Evolutionary conservation across 306 rosid species (phyloP).

Genomic region (Corylus americana): DNA sequence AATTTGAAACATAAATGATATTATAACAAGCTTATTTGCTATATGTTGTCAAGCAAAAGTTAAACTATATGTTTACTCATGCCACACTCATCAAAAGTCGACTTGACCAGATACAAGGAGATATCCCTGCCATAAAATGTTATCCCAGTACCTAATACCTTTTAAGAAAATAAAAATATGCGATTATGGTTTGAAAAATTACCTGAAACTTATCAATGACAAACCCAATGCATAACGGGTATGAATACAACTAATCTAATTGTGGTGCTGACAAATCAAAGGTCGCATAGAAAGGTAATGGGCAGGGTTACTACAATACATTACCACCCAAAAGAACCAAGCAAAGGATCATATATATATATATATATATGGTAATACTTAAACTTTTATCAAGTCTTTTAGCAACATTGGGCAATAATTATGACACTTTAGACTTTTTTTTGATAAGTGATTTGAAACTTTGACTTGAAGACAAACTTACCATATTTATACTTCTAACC

Average conservation of each 20-base stretch:
- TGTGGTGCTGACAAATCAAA: neutral
- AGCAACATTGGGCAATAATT: neutral
- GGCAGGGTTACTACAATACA: neutral
- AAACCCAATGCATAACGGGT: neutral
- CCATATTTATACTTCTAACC: neutral
- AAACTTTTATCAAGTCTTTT: neutral
- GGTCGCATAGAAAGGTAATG: neutral
- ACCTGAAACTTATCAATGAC: neutral
- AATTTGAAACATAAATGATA: neutral
- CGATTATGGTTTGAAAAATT: neutral
- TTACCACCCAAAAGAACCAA: neutral
- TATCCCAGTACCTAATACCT: neutral
- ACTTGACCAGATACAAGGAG: neutral
- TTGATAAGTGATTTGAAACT: too few relatives aligned
- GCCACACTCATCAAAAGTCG: neutral
- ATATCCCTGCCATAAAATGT: neutral
- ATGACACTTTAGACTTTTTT: neutral
- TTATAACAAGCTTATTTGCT: neutral
- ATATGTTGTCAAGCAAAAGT: neutral
- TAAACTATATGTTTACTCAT: neutral
- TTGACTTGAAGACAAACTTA: neutral
- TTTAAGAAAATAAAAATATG: neutral
- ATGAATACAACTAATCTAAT: neutral
- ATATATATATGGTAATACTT: too few relatives aligned
- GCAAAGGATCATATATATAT: neutral